A percentile compares a stretch with the other conserved stretches of the same genome.
phyloP scores from a whole-genome alignment of 495 filamentous ascomycete species.

The Talaromyces liani region DNA sequence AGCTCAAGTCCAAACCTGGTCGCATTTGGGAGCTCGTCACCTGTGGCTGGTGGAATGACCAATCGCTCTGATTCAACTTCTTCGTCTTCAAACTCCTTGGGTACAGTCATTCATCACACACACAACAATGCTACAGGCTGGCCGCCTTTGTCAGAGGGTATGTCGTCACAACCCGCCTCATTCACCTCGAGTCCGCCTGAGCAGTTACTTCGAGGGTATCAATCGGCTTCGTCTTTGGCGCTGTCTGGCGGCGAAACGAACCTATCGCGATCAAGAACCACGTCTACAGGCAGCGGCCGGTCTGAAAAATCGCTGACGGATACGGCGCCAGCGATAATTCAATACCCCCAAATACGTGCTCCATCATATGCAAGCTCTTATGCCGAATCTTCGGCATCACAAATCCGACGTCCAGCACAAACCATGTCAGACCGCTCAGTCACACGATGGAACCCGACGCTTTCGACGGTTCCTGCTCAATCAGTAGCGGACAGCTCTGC shows the following conservation, averaged over 20 bases:
- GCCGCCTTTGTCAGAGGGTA: slow-evolving; percentile 31
- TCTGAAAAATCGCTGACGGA: slow-evolving; percentile 18
- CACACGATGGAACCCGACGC: slow-evolving; percentile 62
- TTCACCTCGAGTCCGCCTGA: slow-evolving; percentile 34
- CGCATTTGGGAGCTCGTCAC: slow-evolving; percentile 23
- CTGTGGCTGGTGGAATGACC: slow-evolving; percentile 14
- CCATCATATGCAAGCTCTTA: slow-evolving; percentile 42
- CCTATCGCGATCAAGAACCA: slow-evolving; percentile 30
- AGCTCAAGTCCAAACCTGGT: slow-evolving; percentile 37
- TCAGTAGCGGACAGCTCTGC: not conserved
- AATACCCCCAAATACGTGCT: slow-evolving; percentile 40
- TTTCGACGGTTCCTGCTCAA: slow-evolving; percentile 64
- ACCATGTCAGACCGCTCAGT: slow-evolving; percentile 29
- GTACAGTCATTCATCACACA: slow-evolving; percentile 39
- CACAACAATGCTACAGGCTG: slow-evolving; percentile 14
- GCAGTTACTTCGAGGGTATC: slow-evolving; percentile 22
- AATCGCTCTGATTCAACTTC: slow-evolving; percentile 23
- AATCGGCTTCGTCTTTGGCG: slow-evolving; percentile 21
- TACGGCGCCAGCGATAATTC: slow-evolving; percentile 17
- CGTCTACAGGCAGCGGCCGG: slow-evolving; percentile 32
- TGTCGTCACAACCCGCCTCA: slow-evolving; percentile 29
- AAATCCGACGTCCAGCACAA: slow-evolving; percentile 16
- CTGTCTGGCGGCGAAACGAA: slow-evolving; percentile 16
- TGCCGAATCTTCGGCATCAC: slow-evolving; percentile 30
- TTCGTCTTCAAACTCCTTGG: slow-evolving; percentile 37